Conservation (phyloP, 306 rosid genomes). For the Parietaria judaica region DNA sequence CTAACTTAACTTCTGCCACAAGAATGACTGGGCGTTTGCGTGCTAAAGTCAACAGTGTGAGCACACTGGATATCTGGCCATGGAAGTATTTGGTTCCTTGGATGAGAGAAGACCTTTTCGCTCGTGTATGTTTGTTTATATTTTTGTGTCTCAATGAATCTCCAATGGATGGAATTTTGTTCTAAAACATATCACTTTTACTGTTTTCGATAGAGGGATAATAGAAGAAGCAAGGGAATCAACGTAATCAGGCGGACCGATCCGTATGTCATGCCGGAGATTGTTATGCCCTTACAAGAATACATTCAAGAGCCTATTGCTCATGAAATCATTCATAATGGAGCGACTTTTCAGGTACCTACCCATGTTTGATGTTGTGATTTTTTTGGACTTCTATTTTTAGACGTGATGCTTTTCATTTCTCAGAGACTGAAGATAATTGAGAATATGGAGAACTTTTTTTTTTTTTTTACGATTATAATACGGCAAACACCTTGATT, state of each 20-base stretch:
- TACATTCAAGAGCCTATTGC: constrained; percentile 65
- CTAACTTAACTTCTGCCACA: constrained; percentile 81
- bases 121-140: constrained; percentile 46
- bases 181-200: background rate
- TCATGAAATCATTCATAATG: constrained; percentile 76
- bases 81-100: constrained; percentile 98
- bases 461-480: too few species aligned
- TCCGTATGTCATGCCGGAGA: constrained; percentile 61
- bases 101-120: constrained; percentile 90
- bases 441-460: too few species aligned
- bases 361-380: background rate
- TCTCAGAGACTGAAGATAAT: too few species aligned
- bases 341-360: constrained; percentile 92
- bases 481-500: too few species aligned
- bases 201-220: constrained; percentile 54
- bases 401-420: too few species aligned
- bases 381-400: too few species aligned
- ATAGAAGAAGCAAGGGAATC: constrained; percentile 34
- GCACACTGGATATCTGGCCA: constrained; percentile 97
- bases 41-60: constrained; percentile 54
- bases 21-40: constrained; percentile 59
- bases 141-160: background rate
- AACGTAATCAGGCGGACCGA: constrained; percentile 24
- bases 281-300: constrained; percentile 78
- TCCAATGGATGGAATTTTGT: constrained; percentile 5